Evolutionary conservation across 768 basidiomycete species (phyloP), one percentile per base, ranked within the genome.

Genomic region (Pleurotus djamor): DNA sequence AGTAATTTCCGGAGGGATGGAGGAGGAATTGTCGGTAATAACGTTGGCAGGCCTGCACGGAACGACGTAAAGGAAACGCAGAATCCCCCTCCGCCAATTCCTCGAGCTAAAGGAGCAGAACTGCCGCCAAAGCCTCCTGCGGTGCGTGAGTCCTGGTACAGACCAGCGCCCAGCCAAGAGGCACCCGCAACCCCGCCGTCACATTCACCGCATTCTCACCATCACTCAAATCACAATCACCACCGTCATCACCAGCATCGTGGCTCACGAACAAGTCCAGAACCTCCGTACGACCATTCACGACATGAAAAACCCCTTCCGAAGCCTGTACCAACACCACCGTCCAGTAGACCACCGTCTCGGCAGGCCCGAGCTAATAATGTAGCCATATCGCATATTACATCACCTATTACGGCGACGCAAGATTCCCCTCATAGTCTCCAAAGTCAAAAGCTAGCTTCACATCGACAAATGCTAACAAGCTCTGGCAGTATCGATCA

Each of bases 1-100:
- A 60, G 68, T 60, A 52, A 61, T 47, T 33, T 52, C 41, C 37
- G 52, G 48, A 57, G 59, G 45, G 60, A 49, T 37, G 50, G 32
- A 52, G 13, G 6, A 28, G 21, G 21, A 28, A 28, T 28, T 28
- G 21, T 28, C 21, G 21, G 21, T 28, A 28, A 28, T 34, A 14
- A 33, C 36, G 34, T 13, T 52, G 50, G 17, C 50, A 34, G 50
- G 17, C 14, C 28, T 10, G 50, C 37, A 28, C 54, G 41, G 32
- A 21, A 44, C 51, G 51, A 52, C 51, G 51, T 52, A 52, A 52
- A 52, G 14, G 51, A 52, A 52, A 33, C 34, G 14, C 28, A 35
- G 45, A 47, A 47, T 47, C 45, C 45, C 45, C 45, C 45, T 14
- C 45, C 45, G 7, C 45, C 45, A 12, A 17, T 16, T 14, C 45